These are phyloP conservation scores for Cantharellus cinnabarinus DNA, from an alignment of 768 basidiomycete genomes.

Conservation along the genomic window DNA sequence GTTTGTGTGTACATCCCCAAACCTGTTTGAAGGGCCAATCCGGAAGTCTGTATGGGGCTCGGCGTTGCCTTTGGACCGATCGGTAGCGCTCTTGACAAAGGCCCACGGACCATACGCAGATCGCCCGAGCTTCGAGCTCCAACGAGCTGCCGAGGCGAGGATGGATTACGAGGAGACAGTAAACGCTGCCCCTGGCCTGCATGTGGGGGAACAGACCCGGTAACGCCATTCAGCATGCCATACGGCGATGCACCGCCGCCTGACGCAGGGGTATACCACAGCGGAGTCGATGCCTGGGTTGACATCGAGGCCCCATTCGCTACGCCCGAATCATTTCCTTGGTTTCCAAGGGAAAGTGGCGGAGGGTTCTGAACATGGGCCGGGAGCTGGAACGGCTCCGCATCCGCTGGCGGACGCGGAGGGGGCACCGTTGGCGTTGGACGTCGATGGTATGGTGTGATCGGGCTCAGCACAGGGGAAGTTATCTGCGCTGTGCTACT, in stretches of 20 bases:
- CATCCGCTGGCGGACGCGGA: neutral
- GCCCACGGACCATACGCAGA: constrained; percentile 12
- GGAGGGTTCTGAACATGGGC: neutral
- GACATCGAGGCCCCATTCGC: no score
- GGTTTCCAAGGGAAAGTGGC: neutral
- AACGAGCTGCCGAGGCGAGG: constrained; percentile 25
- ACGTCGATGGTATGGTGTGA: neutral
- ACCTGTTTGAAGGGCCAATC: no score
- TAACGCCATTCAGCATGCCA: no score
- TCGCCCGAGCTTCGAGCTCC: constrained; percentile 17
- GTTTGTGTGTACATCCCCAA: no score
- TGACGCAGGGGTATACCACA: no score
- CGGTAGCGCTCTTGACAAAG: neutral
- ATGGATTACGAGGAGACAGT: neutral
- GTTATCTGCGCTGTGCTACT: no score
- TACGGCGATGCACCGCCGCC: no score
- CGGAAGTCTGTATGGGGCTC: neutral
- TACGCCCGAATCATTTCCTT: neutral
- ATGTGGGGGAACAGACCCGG: no score
- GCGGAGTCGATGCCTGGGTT: no score
- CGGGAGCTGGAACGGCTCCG: neutral
- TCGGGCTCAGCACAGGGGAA: neutral
- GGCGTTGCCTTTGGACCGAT: neutral
- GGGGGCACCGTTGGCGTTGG: neutral
- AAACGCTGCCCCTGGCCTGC: no score